Conservation (phyloP, 208 protist species). For the Trypanosoma rangeli region DNA sequence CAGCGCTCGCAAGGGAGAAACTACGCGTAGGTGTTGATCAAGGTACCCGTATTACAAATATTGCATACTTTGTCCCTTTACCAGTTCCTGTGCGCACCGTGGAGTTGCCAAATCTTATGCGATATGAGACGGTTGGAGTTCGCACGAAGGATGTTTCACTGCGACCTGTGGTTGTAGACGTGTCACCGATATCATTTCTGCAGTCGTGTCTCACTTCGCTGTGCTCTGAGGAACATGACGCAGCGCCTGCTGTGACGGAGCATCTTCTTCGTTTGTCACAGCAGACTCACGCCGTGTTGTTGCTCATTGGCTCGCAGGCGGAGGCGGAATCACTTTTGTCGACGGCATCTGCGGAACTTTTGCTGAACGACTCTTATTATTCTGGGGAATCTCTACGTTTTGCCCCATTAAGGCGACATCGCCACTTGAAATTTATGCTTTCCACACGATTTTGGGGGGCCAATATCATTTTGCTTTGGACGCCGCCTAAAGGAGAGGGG, state of each 20-base stretch:
- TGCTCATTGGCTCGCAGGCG: slow-evolving; percentile 58
- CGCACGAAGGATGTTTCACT: slow-evolving; percentile 30
- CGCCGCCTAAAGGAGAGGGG: slow-evolving; percentile 15
- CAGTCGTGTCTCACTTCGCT: slow-evolving; percentile 39
- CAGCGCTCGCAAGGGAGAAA: slow-evolving; percentile 17
- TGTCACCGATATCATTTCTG: slow-evolving; percentile 52
- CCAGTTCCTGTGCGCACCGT: slow-evolving; percentile 56
- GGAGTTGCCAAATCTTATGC: slow-evolving; percentile 44
- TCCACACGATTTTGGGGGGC: slow-evolving; percentile 71
- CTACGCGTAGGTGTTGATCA: slow-evolving; percentile 2
- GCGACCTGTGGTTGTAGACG: slow-evolving; percentile 64
- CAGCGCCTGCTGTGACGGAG: slow-evolving; percentile 39
- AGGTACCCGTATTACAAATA: slow-evolving; percentile 12
- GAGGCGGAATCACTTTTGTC: slow-evolving; percentile 43
- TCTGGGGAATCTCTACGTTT: slow-evolving; percentile 19
- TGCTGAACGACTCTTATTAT: slow-evolving; percentile 19
- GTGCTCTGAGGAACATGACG: slow-evolving; percentile 7
- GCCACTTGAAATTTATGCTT: slow-evolving; percentile 47
- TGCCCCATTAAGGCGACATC: slow-evolving; percentile 36
- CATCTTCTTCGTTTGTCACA: slow-evolving; percentile 70
- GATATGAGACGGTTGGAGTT: slow-evolving; percentile 7
- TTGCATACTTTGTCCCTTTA: slow-evolving; percentile 7
- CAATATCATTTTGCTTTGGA: slow-evolving; percentile 59
- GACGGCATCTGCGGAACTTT: slow-evolving; percentile 46
- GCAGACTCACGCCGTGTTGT: slow-evolving; percentile 55